These are phyloP conservation scores for Entomortierella beljakovae DNA, from an alignment of 192 early-diverging fungal species.

Conservation along the genomic window DNA sequence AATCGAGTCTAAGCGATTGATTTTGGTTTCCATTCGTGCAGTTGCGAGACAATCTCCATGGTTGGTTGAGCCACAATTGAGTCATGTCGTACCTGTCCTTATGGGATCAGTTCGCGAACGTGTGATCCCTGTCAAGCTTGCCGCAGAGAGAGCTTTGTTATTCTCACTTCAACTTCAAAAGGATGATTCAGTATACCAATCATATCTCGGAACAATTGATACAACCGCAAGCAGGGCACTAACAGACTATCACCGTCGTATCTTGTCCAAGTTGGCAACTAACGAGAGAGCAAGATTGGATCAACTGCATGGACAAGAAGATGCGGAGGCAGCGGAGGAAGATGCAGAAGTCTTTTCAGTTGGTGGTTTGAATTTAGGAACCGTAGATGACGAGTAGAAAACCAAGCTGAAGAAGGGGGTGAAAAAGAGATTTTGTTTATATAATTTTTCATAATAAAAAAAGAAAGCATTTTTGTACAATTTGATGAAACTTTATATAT, in stretches of 20 bases:
- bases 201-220: conserved; percentile 58
- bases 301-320: conserved; percentile 45
- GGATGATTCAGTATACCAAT: conserved; percentile 55
- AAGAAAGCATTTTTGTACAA: too few relatives aligned
- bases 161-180: conserved; percentile 75
- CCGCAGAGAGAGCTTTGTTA: conserved; percentile 84
- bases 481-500: too few relatives aligned
- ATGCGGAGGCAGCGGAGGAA: conserved; percentile 50
- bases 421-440: background rate
- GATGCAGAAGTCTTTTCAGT: conserved; percentile 49
- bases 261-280: conserved; percentile 58
- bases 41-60: conserved; percentile 56
- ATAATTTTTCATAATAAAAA: too few relatives aligned
- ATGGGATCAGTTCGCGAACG: conserved; percentile 84
- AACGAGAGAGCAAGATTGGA: conserved; percentile 53
- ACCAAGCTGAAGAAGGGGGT: background rate
- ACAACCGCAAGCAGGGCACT: conserved; percentile 60
- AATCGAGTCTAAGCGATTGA: conserved; percentile 55
- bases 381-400: conserved; percentile 36
- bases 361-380: conserved; percentile 38
- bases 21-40: conserved; percentile 49
- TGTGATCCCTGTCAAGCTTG: conserved; percentile 85
- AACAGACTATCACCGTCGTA: conserved; percentile 71
- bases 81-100: conserved; percentile 68
- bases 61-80: conserved; percentile 63